phyloP scores from a whole-genome alignment of 306 rosid species.

The Vigna mungo region DNA sequence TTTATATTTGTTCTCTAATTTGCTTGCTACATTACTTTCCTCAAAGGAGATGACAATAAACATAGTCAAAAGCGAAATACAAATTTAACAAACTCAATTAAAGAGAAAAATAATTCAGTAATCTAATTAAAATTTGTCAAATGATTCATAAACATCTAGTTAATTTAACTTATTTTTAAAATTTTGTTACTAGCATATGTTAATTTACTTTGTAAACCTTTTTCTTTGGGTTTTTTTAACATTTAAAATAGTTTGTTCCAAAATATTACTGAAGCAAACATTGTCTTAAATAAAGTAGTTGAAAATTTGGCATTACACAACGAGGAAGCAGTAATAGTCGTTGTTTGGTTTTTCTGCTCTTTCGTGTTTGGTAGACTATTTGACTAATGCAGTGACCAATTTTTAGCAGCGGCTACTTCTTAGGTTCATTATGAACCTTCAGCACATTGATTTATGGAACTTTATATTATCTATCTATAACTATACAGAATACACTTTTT shows the following conservation, averaged over 20 bases:
- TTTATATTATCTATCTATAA: too few species aligned
- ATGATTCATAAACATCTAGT: too few species aligned
- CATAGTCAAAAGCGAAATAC: too few species aligned
- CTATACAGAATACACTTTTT: too few species aligned
- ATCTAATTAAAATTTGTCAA: too few species aligned
- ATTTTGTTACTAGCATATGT: too few species aligned
- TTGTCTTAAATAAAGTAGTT: not conserved
- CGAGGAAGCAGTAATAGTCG: not conserved
- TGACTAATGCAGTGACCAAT: not conserved
- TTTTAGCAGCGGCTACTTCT: not conserved
- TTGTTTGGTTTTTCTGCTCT: not conserved
- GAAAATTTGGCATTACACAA: not conserved
- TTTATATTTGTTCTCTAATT: too few species aligned
- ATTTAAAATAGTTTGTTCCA: not conserved
- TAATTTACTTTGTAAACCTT: not conserved
- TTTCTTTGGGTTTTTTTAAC: not conserved
- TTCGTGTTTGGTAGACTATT: slow-evolving; percentile 23
- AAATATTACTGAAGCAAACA: not conserved
- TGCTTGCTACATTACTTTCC: too few species aligned
- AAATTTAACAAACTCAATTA: too few species aligned
- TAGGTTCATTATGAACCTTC: not conserved
- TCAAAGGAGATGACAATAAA: too few species aligned
- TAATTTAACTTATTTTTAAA: too few species aligned
- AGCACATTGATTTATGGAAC: not conserved
- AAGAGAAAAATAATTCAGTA: too few species aligned